A percentile compares a stretch with the other conserved stretches of the same genome.
These are phyloP conservation scores for Hypomontagnella submonticulosa DNA, from an alignment of 495 filamentous ascomycete species.

Conservation along the genomic window DNA sequence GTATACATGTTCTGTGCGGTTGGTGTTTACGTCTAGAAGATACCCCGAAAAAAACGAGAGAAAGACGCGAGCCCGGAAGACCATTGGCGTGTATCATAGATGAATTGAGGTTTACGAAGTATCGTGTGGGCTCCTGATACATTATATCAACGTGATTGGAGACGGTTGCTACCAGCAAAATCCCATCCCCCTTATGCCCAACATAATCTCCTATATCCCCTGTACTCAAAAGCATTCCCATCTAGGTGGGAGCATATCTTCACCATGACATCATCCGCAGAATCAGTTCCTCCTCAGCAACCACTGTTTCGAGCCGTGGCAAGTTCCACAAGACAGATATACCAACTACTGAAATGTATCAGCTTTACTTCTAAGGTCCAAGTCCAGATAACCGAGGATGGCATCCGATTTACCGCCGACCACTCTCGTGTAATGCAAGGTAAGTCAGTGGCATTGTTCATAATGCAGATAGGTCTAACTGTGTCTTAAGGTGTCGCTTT, in stretches of 20 bases:
- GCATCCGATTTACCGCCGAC: constrained; percentile 86
- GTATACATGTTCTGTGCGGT: constrained; percentile 99
- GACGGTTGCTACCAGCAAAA: constrained; percentile 7
- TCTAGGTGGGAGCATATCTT: constrained; percentile 1
- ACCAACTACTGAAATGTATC: constrained; percentile 89
- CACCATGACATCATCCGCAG: constrained; percentile 24
- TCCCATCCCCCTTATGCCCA: background rate
- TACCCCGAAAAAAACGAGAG: constrained; percentile 49
- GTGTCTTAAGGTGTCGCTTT: constrained; percentile 73
- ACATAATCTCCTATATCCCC: background rate
- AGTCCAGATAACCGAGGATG: constrained; percentile 83
- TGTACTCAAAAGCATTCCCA: constrained; percentile 8
- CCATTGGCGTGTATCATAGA: constrained; percentile 56
- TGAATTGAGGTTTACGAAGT: constrained; percentile 43
- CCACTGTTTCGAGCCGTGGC: constrained; percentile 86
- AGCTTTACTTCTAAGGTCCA: constrained; percentile 82
- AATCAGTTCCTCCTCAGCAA: constrained; percentile 35
- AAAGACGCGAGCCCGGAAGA: constrained; percentile 41
- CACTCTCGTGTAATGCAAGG: constrained; percentile 88
- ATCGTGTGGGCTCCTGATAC: constrained; percentile 18
- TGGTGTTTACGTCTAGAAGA: constrained; percentile 93
- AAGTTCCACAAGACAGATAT: constrained; percentile 86
- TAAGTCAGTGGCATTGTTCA: constrained; percentile 42
- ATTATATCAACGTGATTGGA: constrained; percentile 33
- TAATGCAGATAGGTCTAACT: constrained; percentile 9